Base-by-base conservation (phyloP, 805 yeast species). In the Debaryomyces prosopidis region DNA sequence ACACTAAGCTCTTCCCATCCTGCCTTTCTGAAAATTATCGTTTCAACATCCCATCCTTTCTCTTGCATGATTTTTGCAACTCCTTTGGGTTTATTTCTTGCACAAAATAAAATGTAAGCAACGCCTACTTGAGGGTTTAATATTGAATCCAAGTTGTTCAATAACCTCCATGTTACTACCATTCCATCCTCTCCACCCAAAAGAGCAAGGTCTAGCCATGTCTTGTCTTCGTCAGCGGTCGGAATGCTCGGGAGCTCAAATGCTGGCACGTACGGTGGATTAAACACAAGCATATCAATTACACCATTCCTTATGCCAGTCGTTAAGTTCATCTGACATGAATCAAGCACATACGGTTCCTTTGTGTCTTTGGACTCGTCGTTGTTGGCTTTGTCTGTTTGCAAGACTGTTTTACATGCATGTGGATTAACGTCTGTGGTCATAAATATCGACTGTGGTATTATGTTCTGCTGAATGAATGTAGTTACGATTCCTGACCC, bases 251-350 rank as follows among this genome's bases (percentile, higher is more conserved):
- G 97, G 0, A 89, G 86, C 0, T 57, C 59, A 47, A 83, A 90
- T 1, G 92, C 88, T 0, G 99, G 99, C 1, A 94, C 99, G 60
- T 94, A 94, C 0, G 99, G 99, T 0, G 99, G 99, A 58, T 94
- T 94, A 66, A 94, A 94, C 1, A 94, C 73, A 17, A 94, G 68
- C 1, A 92, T 46, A 57, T 94, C 98, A 1, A 90, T 75, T 4
- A 66, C 41, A 2, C 73, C 53, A 0, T 58, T 57, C 10, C 77
- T 61, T 8, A 89, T 50, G 2, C 80, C 72, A 8, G 75, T 54
- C 0, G 86, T 76, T 26, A 90, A 65, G 55, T 79, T 79, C 60
- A 82, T 76, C 47, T 86, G 87, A n/a, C 62, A 50, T 11, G 62
- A 47, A 40, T 71, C 74, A 12, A 58, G 41, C 10, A 44, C 34